Base-by-base conservation (phyloP, 768 basidiomycete genomes). In the Hygrophoropsis aurantiaca region DNA sequence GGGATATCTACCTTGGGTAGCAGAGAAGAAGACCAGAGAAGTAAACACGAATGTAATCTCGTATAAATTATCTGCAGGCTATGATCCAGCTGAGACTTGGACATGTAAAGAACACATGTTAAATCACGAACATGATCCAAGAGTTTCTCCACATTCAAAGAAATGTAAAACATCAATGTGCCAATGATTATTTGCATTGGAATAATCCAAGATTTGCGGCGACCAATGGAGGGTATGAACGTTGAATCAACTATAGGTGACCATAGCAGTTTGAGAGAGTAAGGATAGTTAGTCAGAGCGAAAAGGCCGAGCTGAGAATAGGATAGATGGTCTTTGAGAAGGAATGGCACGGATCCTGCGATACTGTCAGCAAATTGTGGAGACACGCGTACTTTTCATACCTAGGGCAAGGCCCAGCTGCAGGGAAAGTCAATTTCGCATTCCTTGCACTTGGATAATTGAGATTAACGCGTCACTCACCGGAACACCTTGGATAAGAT, bases 131-230 rank as follows among this genome's bases (percentile, higher is more conserved):
- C 94, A 58, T 88, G 79, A 47, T 87, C 81, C 66, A 97, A 78
- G 53, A 94, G 71, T 54, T 78, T 78, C 58, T 92, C 78, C 6
- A 86, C 84, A 55, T 87, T 82, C 45, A 79, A 62, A 5, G 89
- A 87, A 50, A 91, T 84, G 57, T 82, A 84, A 30, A 90, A 58
- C 87, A 91, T 90, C 49, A 93, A 70, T 34, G 79, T 74, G 34
- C 93, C 97, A 41, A 97, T 88, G 53, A 93, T 82, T 25, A 85
- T 64, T 65, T 99, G 97, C 78, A 99, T 97, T 36, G 97, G 97
- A 52, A 98, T 86, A 56, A 99, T 98, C 97, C 97, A 99, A 51
- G 91, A 94, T 68, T 97, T 99, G 53, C 97, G 78, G 41, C 97
- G 85, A n/a, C 97, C 97, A 52, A 94, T 55, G 34, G 81, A 85